Evolutionary conservation across 805 yeast genomes (phyloP).

Genomic region (Wickerhamiella occidentalis): DNA sequence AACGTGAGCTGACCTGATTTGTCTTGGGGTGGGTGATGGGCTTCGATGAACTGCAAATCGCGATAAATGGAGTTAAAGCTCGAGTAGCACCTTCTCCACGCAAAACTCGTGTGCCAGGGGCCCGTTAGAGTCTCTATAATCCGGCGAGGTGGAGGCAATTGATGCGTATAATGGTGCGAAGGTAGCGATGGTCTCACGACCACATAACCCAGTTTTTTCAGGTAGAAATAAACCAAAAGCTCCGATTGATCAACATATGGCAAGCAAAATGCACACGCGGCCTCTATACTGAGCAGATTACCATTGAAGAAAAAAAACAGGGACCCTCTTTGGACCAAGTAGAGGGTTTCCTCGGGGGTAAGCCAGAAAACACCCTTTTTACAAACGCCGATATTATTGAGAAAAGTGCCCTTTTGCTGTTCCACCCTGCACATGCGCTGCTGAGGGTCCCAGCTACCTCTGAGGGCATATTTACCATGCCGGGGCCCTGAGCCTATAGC

Average conservation of each 20-base stretch:
- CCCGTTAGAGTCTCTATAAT: neutral
- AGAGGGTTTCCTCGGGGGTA: slow-evolving; percentile 55
- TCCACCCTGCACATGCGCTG: slow-evolving; percentile 30
- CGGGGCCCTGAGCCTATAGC: slow-evolving; percentile 37
- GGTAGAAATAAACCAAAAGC: slow-evolving; percentile 50
- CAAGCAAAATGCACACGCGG: slow-evolving; percentile 43
- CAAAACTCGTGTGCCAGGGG: slow-evolving; percentile 11
- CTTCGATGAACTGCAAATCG: slow-evolving; percentile 15
- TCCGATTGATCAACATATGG: slow-evolving; percentile 14
- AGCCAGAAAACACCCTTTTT: slow-evolving; percentile 43
- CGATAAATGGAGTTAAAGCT: slow-evolving; percentile 14
- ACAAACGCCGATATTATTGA: slow-evolving; percentile 58
- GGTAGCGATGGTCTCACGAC: slow-evolving; percentile 29
- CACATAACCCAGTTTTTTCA: slow-evolving; percentile 69
- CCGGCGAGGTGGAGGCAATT: neutral
- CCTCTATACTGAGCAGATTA: slow-evolving; percentile 46
- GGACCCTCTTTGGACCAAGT: slow-evolving; percentile 72
- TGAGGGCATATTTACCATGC: slow-evolving; percentile 38
- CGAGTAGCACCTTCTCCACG: slow-evolving; percentile 19
- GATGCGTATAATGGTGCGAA: neutral
- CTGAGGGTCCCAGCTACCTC: slow-evolving; percentile 37
- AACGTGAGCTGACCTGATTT: slow-evolving; percentile 33
- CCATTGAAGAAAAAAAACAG: slow-evolving; percentile 33
- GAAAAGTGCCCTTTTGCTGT: slow-evolving; percentile 58
- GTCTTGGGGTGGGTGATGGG: neutral